Evolutionary conservation across 176 grass and related monocot species (phyloP), one percentile per base, ranked within the genome.

Genomic region (Tillandsia fasciculata): DNA sequence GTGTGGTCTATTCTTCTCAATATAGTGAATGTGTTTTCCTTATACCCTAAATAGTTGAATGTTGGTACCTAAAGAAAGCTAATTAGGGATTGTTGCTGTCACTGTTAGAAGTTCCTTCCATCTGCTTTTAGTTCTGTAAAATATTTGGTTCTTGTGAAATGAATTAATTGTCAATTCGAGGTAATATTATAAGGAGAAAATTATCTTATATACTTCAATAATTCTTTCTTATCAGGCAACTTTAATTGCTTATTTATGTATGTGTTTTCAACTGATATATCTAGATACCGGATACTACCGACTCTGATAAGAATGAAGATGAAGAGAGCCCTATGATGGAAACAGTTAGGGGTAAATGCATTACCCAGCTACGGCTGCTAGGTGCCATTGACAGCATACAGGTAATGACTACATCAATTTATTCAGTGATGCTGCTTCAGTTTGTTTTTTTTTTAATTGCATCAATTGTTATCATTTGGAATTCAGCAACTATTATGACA

Each of bases 341-440:
- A 68, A 88, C 84, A 57, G 87, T 94, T 75, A 93, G 87, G 79
- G 91, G 95, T 78, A 99, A 93, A 83, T 99, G 95, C 50, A 88
- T 99, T 51, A 99, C 95, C 51, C 95, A 99, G 58, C 74, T 99
- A 79, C 82, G 93, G 53, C 78, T 99, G 26, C 82, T 99, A 76
- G 90, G 90, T 66, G 82, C 73, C 49, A 93, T 99, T 86, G 87
- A 99, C 67, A 88, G 77, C 70, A 90, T 99, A 93, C 95, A 99
- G 87, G 95, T 94, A 87, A 71, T 68, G 12, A 80, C 12, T 75
- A 70, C 18, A 26, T 61, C 2, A 53, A 11, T 70, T 48, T 11
- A 4, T 68, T 33, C 8, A 20, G 65, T 51, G 12, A 49, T 78
- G 24, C 52, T 66, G 64, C 15, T 65, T 28, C 64, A 59, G 68